Evolutionary conservation across 2,329 filamentous ascomycete species (phyloP).

Genomic region (Seiridium unicorne): DNA sequence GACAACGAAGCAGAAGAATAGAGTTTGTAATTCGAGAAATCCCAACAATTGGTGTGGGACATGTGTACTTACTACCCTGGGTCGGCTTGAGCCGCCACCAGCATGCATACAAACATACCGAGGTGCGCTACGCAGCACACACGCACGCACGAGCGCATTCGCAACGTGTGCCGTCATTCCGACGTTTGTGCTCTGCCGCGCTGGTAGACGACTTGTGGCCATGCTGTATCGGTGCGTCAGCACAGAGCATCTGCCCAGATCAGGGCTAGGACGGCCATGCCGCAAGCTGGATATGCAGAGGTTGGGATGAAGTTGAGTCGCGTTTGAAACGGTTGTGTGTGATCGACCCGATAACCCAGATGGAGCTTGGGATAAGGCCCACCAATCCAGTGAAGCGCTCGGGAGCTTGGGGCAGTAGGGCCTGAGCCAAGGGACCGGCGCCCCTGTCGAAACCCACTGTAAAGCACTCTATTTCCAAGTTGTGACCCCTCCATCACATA

Average conservation of each 20-base stretch:
- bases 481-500: no score
- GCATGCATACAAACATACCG: not conserved
- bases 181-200: not conserved
- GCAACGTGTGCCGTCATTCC: conserved; percentile 3
- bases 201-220: not conserved
- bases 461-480: no score
- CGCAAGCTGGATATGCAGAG: no score
- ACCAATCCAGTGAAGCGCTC: not conserved
- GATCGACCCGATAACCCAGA: not conserved
- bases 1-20: not conserved
- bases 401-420: not conserved
- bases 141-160: not conserved
- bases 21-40: not conserved
- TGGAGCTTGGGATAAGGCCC: not conserved
- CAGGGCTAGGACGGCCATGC: not conserved
- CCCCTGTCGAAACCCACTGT: no score
- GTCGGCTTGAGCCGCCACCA: not conserved
- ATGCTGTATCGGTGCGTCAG: not conserved
- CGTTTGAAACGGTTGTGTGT: not conserved
- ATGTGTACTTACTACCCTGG: not conserved
- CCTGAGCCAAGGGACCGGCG: no score
- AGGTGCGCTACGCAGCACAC: not conserved
- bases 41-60: not conserved
- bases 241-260: not conserved
- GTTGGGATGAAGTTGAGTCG: conserved; percentile 1